phyloP scores from a whole-genome alignment of 805 yeast species.

The Wickerhamomyces chambardii region DNA sequence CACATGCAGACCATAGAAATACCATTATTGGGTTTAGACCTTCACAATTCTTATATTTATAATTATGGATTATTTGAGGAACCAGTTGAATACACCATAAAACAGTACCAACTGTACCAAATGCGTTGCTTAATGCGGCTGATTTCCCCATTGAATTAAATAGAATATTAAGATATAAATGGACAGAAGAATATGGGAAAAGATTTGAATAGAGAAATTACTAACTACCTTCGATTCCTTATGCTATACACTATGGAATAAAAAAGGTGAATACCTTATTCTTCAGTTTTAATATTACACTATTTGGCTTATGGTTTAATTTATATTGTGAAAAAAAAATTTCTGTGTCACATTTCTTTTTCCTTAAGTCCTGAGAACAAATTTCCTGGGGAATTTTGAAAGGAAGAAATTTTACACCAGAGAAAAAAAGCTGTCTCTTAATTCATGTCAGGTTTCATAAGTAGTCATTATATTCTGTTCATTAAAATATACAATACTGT shows the following conservation, averaged over 20 bases:
- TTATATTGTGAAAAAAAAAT: background rate
- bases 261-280: no score
- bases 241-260: no score
- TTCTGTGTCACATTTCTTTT: background rate
- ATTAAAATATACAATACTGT: background rate
- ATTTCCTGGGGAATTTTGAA: no score
- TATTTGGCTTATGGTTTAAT: background rate
- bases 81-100: conserved; percentile 88
- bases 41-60: conserved; percentile 64
- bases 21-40: conserved; percentile 84
- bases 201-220: no score
- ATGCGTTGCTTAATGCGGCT: conserved; percentile 47
- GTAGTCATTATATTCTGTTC: background rate
- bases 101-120: conserved; percentile 85
- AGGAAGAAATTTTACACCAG: no score
- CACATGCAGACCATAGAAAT: conserved; percentile 66
- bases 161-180: no score
- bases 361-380: background rate
- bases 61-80: conserved; percentile 78
- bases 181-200: no score
- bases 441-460: no score
- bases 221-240: no score
- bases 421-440: no score
- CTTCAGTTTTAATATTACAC: background rate
- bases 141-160: conserved; percentile 2